These are phyloP conservation scores for Tuber melanosporum DNA, from an alignment of 495 filamentous ascomycete genomes.

Conservation along the genomic window DNA sequence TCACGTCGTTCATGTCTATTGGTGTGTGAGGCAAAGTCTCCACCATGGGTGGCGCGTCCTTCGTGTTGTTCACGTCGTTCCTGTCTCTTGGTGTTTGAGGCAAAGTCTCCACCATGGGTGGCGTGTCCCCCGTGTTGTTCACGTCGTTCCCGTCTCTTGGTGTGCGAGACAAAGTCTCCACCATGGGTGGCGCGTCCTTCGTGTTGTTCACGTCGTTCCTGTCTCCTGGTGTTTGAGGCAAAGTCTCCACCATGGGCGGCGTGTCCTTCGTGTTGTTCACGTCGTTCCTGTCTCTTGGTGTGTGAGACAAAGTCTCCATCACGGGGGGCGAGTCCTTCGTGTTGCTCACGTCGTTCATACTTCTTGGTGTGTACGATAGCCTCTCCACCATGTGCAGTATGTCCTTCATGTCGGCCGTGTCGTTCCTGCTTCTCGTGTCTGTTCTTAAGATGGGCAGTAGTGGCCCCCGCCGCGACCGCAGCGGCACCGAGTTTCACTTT, in stretches of 20 bases:
- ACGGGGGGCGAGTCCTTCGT: conserved; percentile 4
- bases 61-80: conserved; percentile 19
- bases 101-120: conserved; percentile 8
- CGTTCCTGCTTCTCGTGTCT: background rate
- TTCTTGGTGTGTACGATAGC: conserved; percentile 10
- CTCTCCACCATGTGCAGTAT: conserved; percentile 14
- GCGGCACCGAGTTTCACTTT: conserved; percentile 25
- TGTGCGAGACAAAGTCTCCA: background rate
- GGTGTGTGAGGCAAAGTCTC: conserved; percentile 25
- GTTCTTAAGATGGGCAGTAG: conserved; percentile 16
- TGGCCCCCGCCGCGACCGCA: conserved; percentile 20
- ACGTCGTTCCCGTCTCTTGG: conserved; percentile 12
- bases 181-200: conserved; percentile 2
- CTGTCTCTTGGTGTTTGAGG: background rate
- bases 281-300: background rate
- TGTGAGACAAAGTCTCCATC: background rate
- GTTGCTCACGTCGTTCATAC: conserved; percentile 6
- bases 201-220: conserved; percentile 6
- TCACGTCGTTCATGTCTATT: conserved; percentile 13
- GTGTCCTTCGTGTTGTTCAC: conserved; percentile 27
- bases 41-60: conserved; percentile 12
- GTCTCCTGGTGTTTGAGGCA: conserved; percentile 9
- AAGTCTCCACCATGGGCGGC: conserved; percentile 12
- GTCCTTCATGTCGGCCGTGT: conserved; percentile 23
- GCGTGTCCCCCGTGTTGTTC: no score